Conservation (phyloP, 768 basidiomycete genomes). For the Xerocomellus dryophilus region DNA sequence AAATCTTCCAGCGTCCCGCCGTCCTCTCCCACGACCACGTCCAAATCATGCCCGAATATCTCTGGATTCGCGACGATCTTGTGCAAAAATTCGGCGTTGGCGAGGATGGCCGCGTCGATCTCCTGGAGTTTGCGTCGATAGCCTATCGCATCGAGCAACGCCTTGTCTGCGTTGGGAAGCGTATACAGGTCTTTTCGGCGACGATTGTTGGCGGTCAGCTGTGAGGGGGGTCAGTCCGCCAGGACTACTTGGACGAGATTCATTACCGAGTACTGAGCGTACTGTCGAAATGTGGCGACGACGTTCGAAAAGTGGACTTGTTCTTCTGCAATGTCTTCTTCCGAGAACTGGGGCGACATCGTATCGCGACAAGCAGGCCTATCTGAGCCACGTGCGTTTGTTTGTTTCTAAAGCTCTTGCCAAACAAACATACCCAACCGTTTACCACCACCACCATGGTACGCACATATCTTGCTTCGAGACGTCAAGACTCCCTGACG, state of each 20-base stretch:
- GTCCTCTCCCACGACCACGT: constrained; percentile 20
- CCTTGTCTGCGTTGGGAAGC: constrained; percentile 66
- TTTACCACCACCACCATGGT: constrained; percentile 18
- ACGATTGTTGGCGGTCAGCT: constrained; percentile 60
- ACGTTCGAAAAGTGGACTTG: constrained; percentile 73
- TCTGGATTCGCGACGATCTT: constrained; percentile 75
- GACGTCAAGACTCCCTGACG: not conserved
- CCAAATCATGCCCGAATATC: constrained; percentile 67
- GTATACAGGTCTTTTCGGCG: constrained; percentile 76
- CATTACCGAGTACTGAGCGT: constrained; percentile 61
- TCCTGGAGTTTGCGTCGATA: constrained; percentile 76
- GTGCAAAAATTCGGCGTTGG: constrained; percentile 75
- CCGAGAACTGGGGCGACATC: constrained; percentile 30
- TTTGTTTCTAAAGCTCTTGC: constrained; percentile 27
- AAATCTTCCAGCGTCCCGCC: constrained; percentile 21
- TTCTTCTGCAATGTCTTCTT: constrained; percentile 50
- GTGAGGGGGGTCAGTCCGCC: not conserved
- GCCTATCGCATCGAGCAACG: constrained; percentile 61
- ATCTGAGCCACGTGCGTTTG: constrained; percentile 16
- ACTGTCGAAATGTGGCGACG: constrained; percentile 69
- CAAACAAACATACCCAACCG: constrained; percentile 19
- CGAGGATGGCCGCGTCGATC: constrained; percentile 77
- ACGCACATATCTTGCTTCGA: not conserved
- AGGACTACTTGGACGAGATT: not conserved
- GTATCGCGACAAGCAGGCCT: not conserved